Base-by-base conservation (phyloP, 306 rosid species). In the Malus sieversii region DNA sequence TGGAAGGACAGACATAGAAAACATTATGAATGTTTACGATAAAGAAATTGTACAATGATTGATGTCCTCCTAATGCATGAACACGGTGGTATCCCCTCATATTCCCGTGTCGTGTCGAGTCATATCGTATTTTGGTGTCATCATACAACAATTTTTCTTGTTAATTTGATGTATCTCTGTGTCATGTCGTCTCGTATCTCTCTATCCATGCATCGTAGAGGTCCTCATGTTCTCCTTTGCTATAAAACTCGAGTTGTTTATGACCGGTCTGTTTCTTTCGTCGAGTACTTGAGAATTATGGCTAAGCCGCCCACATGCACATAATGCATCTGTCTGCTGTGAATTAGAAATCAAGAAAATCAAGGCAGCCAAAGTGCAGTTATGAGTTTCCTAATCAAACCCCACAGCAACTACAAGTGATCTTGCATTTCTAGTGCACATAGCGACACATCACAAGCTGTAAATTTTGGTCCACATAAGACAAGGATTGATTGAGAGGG, bases 381-480 rank as follows among this genome's bases (percentile, higher is more conserved):
- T 48, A 48, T 16, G 55, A 48, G 55, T 35, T 66, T 66, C 48
- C 38, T 15, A 73, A 22, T 46, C 40, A 40, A 58, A 58, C 3
- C n/a, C 57, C 1, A 14, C 22, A 10, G 4, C 62, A 70, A 70
- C 3, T 29, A 18, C 74, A 70, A 10, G 62, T 70, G 59, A 27
- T 16, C 45, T 32, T 64, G 44, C 42, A 64, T 32, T 32, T 64
- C 68, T 8, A 51, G 74, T 19, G 59, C 44, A 27, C 74, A 35
- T 29, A 38, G 15, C 7, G 53, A 45, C 45, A 40, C 53, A 25
- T 32, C 45, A 16, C 32, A 22, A 64, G 27, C 63, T 44, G 48
- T 53, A 66, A 62, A 59, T 4, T 30, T 62, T 76, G 74, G 77
- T 71, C 80, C 80, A 74, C 70, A 8, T 76, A 44, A 69, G 44